Evolutionary conservation across 2,329 filamentous ascomycete genomes (phyloP).

Genomic region (Mariannaea elegans): DNA sequence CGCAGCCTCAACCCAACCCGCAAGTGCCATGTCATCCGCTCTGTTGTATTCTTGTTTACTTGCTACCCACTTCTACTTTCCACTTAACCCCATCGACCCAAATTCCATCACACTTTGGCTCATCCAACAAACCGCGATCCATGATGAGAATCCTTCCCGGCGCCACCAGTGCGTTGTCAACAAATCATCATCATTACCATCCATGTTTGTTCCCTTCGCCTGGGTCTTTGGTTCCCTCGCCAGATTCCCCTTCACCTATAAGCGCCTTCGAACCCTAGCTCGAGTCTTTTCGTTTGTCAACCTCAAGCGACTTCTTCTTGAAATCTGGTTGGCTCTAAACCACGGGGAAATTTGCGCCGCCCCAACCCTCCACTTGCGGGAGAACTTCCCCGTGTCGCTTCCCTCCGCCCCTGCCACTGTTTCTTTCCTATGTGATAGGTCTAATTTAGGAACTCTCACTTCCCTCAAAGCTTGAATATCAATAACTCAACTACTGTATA

Average conservation of each 20-base stretch:
- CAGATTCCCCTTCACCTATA: neutral
- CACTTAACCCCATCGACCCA: too few relatives aligned
- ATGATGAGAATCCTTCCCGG: neutral
- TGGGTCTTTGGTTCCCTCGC: neutral
- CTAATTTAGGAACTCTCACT: neutral
- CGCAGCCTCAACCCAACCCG: slow-evolving; percentile 21
- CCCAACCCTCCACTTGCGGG: slow-evolving; percentile 3
- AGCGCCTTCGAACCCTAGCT: neutral
- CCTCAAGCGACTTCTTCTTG: slow-evolving; percentile 23
- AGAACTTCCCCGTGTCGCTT: neutral
- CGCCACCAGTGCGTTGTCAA: neutral
- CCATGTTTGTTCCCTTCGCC: neutral
- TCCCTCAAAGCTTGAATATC: neutral
- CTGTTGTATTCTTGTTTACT: slow-evolving; percentile 10
- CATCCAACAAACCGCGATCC: too few relatives aligned
- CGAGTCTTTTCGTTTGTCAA: slow-evolving; percentile 6
- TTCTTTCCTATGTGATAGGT: neutral
- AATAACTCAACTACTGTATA: neutral
- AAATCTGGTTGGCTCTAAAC: slow-evolving; percentile 12
- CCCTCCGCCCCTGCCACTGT: neutral
- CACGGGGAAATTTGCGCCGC: slow-evolving; percentile 20
- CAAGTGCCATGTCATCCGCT: slow-evolving; percentile 22
- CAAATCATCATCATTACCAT: slow-evolving; percentile 4
- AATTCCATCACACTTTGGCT: too few relatives aligned
- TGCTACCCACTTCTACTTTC: neutral